A percentile compares a stretch with the other conserved stretches of the same genome.
Evolutionary conservation across 2,329 filamentous ascomycete genomes (phyloP).

Genomic region (Zasmidium citrigriseum): DNA sequence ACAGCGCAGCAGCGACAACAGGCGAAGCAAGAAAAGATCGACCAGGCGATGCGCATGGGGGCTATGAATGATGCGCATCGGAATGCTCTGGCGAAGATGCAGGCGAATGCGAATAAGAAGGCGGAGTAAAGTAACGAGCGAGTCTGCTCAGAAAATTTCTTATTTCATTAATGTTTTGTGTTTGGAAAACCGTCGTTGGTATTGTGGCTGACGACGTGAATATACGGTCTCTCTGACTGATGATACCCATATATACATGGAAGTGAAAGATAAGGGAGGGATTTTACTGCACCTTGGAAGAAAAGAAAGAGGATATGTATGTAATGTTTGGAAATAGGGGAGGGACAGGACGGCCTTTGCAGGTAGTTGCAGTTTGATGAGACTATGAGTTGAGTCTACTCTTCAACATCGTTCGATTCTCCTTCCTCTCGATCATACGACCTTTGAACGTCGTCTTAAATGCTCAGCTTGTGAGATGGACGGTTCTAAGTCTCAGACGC

Average conservation of each 20-base stretch:
- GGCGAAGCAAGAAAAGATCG: conserved; percentile 64
- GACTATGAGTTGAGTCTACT: too few species aligned
- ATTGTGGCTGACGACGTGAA: too few species aligned
- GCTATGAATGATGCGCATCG: conserved; percentile 75
- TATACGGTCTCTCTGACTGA: not conserved
- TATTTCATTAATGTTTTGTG: not conserved
- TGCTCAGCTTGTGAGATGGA: too few species aligned
- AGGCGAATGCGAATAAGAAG: conserved; percentile 48
- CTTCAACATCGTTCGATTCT: too few species aligned
- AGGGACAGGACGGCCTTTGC: not conserved
- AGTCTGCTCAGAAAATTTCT: not conserved
- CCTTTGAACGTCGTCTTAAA: too few species aligned
- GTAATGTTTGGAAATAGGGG: not conserved
- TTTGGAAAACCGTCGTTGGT: too few species aligned
- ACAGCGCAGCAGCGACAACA: conserved; percentile 60
- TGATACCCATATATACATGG: not conserved
- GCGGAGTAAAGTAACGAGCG: not conserved
- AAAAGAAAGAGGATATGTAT: not conserved
- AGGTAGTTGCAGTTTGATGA: not conserved
- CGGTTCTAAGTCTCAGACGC: too few species aligned
- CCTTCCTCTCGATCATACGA: too few species aligned
- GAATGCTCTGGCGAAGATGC: conserved; percentile 79
- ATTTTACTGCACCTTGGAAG: not conserved
- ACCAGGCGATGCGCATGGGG: conserved; percentile 74
- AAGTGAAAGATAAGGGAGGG: not conserved